Conservation (phyloP, 2,329 filamentous ascomycete species). For the Ophiostoma tasmaniense region DNA sequence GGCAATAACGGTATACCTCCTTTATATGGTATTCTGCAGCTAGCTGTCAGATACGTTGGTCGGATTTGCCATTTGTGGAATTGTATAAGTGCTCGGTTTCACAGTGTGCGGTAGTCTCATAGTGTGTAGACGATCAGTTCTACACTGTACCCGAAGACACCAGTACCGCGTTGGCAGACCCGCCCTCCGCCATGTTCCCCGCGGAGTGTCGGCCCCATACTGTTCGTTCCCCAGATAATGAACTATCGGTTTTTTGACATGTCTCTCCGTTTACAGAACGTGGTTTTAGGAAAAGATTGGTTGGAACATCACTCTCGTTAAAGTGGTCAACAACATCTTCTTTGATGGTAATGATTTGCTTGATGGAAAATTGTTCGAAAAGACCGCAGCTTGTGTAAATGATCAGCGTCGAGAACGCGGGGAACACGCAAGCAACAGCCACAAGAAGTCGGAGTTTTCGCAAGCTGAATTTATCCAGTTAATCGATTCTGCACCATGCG, state of each 20-base stretch:
- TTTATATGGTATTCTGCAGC: too few relatives aligned
- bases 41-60: too few relatives aligned
- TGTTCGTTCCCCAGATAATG: too few relatives aligned
- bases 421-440: not conserved
- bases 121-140: not conserved
- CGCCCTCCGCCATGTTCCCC: not conserved
- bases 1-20: too few relatives aligned
- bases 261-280: not conserved
- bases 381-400: too few relatives aligned
- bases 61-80: too few relatives aligned
- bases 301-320: too few relatives aligned
- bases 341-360: too few relatives aligned
- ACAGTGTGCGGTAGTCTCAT: not conserved
- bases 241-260: not conserved
- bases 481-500: not conserved
- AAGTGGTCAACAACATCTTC: too few relatives aligned
- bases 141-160: not conserved
- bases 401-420: not conserved
- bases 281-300: not conserved
- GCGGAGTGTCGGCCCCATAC: not conserved
- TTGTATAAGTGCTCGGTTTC: too few relatives aligned
- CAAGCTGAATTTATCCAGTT: not conserved
- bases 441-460: not conserved
- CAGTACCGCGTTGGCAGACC: not conserved
- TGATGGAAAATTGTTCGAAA: too few relatives aligned